Evolutionary conservation across 1,139 yeast genomes (phyloP).

Genomic region (Suhomyces kunorum): DNA sequence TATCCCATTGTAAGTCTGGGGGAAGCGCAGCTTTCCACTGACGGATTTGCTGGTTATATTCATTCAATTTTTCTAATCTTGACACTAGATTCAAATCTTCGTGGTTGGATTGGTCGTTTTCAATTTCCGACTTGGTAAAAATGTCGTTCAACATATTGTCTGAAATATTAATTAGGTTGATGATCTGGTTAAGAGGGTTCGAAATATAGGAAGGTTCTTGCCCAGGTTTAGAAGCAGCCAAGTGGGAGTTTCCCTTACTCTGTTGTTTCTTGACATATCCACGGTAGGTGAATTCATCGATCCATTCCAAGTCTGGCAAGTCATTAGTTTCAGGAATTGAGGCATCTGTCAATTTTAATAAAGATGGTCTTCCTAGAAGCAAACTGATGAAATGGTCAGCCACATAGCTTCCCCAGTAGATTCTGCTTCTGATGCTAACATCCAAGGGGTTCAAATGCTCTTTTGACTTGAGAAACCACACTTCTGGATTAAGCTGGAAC

Average conservation of each 20-base stretch:
- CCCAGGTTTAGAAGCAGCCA: background rate
- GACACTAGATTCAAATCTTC: conserved; percentile 35
- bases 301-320: conserved; percentile 59
- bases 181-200: conserved; percentile 47
- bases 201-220: conserved; percentile 43
- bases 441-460: conserved; percentile 41
- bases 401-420: conserved; percentile 68
- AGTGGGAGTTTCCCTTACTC: conserved; percentile 17
- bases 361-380: conserved; percentile 59
- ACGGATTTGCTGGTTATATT: conserved; percentile 51
- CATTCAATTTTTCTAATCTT: conserved; percentile 40
- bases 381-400: conserved; percentile 66
- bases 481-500: conserved; percentile 61
- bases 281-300: conserved; percentile 48
- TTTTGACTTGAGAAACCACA: conserved; percentile 47
- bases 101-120: conserved; percentile 17
- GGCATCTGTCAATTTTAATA: conserved; percentile 57
- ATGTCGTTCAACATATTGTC: conserved; percentile 57
- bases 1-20: conserved; percentile 52
- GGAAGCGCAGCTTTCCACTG: conserved; percentile 54
- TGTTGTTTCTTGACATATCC: conserved; percentile 16
- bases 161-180: conserved; percentile 53
- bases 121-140: conserved; percentile 38
- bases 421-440: conserved; percentile 57
- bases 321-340: conserved; percentile 63